These are phyloP conservation scores for Sanghuangporus baumii DNA, from an alignment of 1,284 basidiomycete genomes.

Conservation along the genomic window DNA sequence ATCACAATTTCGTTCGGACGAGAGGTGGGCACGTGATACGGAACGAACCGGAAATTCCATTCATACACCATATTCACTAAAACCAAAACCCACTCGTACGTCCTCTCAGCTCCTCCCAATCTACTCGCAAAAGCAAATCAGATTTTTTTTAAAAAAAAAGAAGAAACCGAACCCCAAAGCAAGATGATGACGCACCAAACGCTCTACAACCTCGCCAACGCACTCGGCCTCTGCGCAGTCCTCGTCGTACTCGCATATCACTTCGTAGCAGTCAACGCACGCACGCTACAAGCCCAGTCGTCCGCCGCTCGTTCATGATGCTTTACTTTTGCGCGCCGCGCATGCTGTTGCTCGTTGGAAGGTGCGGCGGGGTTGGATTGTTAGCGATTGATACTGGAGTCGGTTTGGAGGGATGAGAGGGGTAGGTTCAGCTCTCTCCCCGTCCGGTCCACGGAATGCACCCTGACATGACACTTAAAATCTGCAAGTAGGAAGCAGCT, in stretches of 20 bases:
- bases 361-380: neutral
- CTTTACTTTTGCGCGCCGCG: neutral
- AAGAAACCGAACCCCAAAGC: neutral
- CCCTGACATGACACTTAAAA: too few species aligned
- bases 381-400: too few species aligned
- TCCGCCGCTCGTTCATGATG: neutral
- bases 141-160: too few species aligned
- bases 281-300: conserved; percentile 7
- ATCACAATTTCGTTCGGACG: neutral
- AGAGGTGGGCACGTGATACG: neutral
- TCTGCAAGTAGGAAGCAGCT: too few species aligned
- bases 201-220: conserved; percentile 78
- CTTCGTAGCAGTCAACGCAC: conserved; percentile 77
- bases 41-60: neutral
- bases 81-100: neutral
- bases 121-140: neutral
- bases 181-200: conserved; percentile 77
- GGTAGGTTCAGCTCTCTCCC: too few species aligned
- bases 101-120: neutral
- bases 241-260: conserved; percentile 81
- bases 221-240: conserved; percentile 79
- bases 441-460: too few species aligned
- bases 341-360: neutral
- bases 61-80: neutral
- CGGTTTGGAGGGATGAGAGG: too few species aligned